phyloP scores from a whole-genome alignment of 2,329 filamentous ascomycete genomes.

The Sporothrix sp. region DNA sequence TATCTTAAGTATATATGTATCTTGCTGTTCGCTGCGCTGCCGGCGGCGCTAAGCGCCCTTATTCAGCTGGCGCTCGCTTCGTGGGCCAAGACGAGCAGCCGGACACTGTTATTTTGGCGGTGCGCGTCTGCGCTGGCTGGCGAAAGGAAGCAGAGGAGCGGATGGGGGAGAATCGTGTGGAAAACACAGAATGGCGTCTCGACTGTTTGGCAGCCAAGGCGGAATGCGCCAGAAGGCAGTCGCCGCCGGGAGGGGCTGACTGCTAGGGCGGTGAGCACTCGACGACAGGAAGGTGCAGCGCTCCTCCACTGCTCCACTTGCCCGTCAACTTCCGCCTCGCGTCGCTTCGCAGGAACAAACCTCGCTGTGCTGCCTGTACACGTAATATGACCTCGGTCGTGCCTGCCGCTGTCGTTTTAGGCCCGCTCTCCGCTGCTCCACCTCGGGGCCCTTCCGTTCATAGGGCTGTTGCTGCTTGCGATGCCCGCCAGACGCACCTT shows the following conservation, averaged over 20 bases:
- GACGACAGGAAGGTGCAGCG: not conserved
- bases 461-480: not conserved
- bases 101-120: not conserved
- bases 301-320: too few relatives aligned
- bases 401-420: too few relatives aligned
- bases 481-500: not conserved
- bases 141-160: not conserved
- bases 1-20: too few relatives aligned
- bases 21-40: slow-evolving; percentile 4
- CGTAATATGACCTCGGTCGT: too few relatives aligned
- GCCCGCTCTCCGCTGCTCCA: too few relatives aligned
- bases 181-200: not conserved
- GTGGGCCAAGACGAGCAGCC: not conserved
- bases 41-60: slow-evolving; percentile 11
- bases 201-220: not conserved
- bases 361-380: too few relatives aligned
- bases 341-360: too few relatives aligned
- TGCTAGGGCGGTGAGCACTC: slow-evolving; percentile 1
- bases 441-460: not conserved
- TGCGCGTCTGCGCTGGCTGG: too few relatives aligned
- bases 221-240: not conserved
- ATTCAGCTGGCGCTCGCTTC: not conserved
- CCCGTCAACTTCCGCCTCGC: too few relatives aligned
- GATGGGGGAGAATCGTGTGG: not conserved
- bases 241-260: too few relatives aligned